Percentiles rank a stretch among this genome's conserved stretches.
phyloP scores from a whole-genome alignment of 1,284 basidiomycete genomes.

The Tylopilus sp. region DNA sequence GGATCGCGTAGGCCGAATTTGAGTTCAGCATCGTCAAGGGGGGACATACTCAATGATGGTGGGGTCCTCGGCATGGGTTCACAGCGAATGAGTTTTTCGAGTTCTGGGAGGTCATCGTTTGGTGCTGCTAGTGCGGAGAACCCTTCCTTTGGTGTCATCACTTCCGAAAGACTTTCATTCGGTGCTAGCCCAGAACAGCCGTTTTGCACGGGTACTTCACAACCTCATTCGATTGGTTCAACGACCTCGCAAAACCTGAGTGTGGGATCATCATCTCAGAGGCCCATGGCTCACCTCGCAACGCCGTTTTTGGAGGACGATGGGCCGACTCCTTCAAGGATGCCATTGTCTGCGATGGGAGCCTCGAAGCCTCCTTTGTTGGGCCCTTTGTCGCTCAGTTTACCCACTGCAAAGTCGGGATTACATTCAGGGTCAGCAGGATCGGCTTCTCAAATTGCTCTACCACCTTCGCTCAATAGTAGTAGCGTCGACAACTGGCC shows the following conservation, averaged over 20 bases:
- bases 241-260: conserved; percentile 15
- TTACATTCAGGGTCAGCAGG: conserved; percentile 6
- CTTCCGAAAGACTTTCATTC: conserved; percentile 20
- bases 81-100: conserved; percentile 24
- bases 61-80: conserved; percentile 15
- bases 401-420: conserved; percentile 13
- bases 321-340: conserved; percentile 6
- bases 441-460: conserved; percentile 10
- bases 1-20: conserved; percentile 25
- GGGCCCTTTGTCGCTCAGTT: conserved; percentile 14
- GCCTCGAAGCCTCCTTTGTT: conserved; percentile 10
- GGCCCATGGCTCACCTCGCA: conserved; percentile 1
- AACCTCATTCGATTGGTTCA: conserved; percentile 17
- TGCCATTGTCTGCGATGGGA: conserved; percentile 4
- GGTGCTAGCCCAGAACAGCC: conserved; percentile 13
- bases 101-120: conserved; percentile 22
- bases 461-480: conserved; percentile 8
- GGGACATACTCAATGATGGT: conserved; percentile 22
- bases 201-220: conserved; percentile 13
- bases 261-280: conserved; percentile 16
- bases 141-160: conserved; percentile 8
- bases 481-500: conserved; percentile 5
- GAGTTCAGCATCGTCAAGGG: conserved; percentile 17
- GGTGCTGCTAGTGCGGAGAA: conserved; percentile 19
- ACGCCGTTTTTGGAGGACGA: conserved; percentile 22